These are phyloP conservation scores for Ophiosphaerella narmari DNA, from an alignment of 2,329 filamentous ascomycete genomes.

Conservation along the genomic window DNA sequence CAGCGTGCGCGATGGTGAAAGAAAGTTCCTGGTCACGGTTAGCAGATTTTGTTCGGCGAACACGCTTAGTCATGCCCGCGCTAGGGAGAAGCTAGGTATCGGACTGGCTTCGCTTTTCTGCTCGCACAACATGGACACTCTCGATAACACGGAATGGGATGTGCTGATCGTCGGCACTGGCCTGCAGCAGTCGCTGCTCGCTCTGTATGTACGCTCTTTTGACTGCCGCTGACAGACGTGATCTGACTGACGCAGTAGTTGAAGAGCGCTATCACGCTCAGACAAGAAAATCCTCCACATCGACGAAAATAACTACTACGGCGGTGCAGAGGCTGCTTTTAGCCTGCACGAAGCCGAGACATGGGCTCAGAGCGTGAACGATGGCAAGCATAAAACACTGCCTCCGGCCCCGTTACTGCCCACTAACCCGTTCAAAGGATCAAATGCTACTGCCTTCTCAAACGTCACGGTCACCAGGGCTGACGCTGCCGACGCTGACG, in stretches of 20 bases:
- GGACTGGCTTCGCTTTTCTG: slow-evolving; percentile 24
- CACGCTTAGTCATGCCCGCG: slow-evolving; percentile 41
- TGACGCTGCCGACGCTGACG: slow-evolving; percentile 19
- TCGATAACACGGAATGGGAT: slow-evolving; percentile 58
- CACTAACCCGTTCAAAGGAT: slow-evolving; percentile 19
- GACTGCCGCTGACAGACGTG: slow-evolving; percentile 41
- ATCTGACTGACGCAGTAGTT: slow-evolving; percentile 73
- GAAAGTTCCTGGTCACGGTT: slow-evolving; percentile 13
- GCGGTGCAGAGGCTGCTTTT: slow-evolving; percentile 81
- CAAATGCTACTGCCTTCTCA: slow-evolving; percentile 28
- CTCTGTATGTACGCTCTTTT: slow-evolving; percentile 52
- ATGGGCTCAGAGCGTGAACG: slow-evolving; percentile 63
- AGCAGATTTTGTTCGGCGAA: slow-evolving; percentile 28
- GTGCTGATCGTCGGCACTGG: slow-evolving; percentile 59
- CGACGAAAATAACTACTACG: slow-evolving; percentile 87
- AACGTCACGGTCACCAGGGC: slow-evolving; percentile 42
- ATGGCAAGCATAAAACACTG: slow-evolving; percentile 30
- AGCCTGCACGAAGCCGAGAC: slow-evolving; percentile 79
- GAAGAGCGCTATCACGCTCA: slow-evolving; percentile 88
- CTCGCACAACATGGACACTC: slow-evolving; percentile 52
- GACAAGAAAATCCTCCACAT: slow-evolving; percentile 90
- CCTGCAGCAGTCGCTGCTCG: slow-evolving; percentile 58
- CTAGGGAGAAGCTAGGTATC: slow-evolving; percentile 28
- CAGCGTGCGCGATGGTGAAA: slow-evolving; percentile 42
- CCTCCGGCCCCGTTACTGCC: neutral